These are phyloP conservation scores for Annona squamosa DNA, from an alignment of 164 flowering plant species.

Conservation along the genomic window DNA sequence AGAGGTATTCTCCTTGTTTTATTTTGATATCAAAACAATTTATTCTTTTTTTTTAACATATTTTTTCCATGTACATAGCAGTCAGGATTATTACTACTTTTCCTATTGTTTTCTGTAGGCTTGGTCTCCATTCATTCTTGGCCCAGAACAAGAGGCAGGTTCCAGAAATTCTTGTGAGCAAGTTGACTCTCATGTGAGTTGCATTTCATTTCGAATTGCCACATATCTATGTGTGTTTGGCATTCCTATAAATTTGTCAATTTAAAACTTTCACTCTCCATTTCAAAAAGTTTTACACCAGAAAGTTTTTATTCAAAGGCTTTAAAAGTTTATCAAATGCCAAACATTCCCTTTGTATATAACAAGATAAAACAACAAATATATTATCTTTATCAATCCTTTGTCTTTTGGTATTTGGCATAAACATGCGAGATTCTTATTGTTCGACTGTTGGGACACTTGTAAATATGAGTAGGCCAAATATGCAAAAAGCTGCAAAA, in stretches of 20 bases:
- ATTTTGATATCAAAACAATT: background rate
- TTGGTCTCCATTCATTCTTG: conserved; percentile 67
- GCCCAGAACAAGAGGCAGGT: conserved; percentile 28
- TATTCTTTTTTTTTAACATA: background rate
- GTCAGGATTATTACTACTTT: conserved; percentile 1
- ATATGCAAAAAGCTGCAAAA: too few relatives aligned
- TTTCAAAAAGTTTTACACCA: too few relatives aligned
- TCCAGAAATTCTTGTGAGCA: conserved; percentile 19
- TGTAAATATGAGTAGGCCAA: too few relatives aligned
- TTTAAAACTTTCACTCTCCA: too few relatives aligned
- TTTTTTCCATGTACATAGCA: background rate
- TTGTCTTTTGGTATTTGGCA: too few relatives aligned
- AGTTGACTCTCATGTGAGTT: conserved; percentile 52
- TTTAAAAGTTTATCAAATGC: too few relatives aligned
- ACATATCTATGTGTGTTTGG: background rate
- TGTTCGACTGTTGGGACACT: too few relatives aligned
- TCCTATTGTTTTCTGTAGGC: conserved; percentile 35
- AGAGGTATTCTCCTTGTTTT: conserved; percentile 41
- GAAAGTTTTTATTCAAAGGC: too few relatives aligned
- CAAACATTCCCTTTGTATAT: too few relatives aligned
- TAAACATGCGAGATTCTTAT: too few relatives aligned
- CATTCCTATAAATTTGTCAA: background rate
- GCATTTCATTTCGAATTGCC: background rate
- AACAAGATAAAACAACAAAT: too few relatives aligned
- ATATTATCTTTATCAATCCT: too few relatives aligned